Evolutionary conservation across 1,284 basidiomycete genomes (phyloP).

Genomic region (Wallemia hederae): DNA sequence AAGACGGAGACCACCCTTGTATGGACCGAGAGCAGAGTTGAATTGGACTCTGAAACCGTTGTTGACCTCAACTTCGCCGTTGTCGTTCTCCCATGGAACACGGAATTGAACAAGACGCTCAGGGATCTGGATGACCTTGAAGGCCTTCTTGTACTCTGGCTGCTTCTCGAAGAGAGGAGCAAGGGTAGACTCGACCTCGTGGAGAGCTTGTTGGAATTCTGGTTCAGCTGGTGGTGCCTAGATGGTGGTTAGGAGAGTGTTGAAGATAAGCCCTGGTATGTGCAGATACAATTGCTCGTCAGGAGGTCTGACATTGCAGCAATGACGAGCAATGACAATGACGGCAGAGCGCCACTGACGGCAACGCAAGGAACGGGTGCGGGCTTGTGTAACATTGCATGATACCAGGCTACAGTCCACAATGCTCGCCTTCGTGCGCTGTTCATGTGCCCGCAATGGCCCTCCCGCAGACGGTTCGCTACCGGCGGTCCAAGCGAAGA

Average conservation of each 20-base stretch:
- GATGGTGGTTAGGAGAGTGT: background rate
- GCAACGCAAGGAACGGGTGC: too few species aligned
- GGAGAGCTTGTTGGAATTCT: conserved; percentile 22
- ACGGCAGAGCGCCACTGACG: too few species aligned
- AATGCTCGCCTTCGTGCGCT: too few species aligned
- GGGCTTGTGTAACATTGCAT: too few species aligned
- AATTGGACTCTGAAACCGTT: conserved; percentile 46
- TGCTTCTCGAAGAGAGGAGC: conserved; percentile 35
- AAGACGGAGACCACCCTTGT: conserved; percentile 53
- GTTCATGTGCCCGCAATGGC: too few species aligned
- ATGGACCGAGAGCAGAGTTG: conserved; percentile 53
- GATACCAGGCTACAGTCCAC: too few species aligned
- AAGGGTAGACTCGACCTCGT: conserved; percentile 35
- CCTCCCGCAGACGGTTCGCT: background rate
- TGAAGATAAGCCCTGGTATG: too few species aligned
- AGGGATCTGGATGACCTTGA: conserved; percentile 38
- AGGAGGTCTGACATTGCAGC: too few species aligned
- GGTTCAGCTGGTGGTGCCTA: background rate
- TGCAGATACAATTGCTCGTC: too few species aligned
- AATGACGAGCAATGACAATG: too few species aligned
- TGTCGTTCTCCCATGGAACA: conserved; percentile 50
- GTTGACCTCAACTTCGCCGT: conserved; percentile 37
- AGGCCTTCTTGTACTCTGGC: conserved; percentile 39
- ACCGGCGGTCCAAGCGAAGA: background rate
- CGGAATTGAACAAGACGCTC: conserved; percentile 50